These are phyloP conservation scores for Viola odorata DNA, from an alignment of 345 rosid species.

Conservation along the genomic window DNA sequence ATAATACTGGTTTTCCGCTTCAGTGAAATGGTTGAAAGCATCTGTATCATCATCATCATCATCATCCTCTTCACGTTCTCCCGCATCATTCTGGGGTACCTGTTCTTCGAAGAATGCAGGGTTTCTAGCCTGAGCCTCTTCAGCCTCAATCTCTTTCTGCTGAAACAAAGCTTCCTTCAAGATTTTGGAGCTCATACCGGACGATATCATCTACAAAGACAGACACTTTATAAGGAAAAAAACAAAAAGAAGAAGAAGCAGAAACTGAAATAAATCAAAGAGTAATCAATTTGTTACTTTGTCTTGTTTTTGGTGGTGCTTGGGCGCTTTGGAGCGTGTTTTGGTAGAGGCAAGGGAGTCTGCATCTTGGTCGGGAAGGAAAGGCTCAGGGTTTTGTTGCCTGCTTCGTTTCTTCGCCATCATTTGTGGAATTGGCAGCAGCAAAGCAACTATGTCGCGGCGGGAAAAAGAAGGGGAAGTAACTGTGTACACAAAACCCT, in stretches of 20 bases:
- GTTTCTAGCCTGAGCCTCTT: too few species aligned
- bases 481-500: too few species aligned
- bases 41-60: too few species aligned
- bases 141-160: constrained; percentile 75
- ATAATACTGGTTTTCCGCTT: too few species aligned
- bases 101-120: too few species aligned
- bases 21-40: too few species aligned
- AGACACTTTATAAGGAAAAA: too few species aligned
- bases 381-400: constrained; percentile 60
- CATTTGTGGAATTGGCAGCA: too few species aligned
- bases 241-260: not conserved
- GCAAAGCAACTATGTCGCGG: too few species aligned
- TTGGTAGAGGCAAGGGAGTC: constrained; percentile 42
- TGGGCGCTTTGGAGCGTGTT: constrained; percentile 57
- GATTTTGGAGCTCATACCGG: constrained; percentile 74
- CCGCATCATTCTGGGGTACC: not conserved
- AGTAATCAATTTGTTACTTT: constrained; percentile 22
- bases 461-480: too few species aligned
- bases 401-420: constrained; percentile 56
- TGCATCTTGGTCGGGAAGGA: constrained; percentile 36
- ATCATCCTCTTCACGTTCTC: too few species aligned
- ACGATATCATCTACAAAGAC: constrained; percentile 59
- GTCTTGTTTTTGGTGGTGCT: constrained; percentile 55
- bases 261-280: not conserved
- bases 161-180: constrained; percentile 77